Base-by-base conservation (phyloP, 352 stramenopile species). In the Hyaloperonospora arabidopsidis region DNA sequence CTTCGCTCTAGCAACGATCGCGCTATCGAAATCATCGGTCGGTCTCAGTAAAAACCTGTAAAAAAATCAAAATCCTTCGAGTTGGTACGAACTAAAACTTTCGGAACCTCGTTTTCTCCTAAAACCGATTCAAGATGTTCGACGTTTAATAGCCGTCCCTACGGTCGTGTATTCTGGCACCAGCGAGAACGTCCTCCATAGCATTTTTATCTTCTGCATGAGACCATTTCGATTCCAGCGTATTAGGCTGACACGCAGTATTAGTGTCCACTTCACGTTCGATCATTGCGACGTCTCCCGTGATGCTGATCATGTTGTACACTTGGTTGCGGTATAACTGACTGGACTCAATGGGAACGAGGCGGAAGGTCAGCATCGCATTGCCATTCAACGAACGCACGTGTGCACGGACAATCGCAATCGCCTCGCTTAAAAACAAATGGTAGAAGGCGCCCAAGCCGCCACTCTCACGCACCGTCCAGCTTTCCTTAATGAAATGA, bases 261-360 rank as follows among this genome's bases (percentile, higher is more conserved):
- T 68, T 67, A 43, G 59, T 49, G 44, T 79, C 67, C 47, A 46
- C 53, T 39, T 90, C 67, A 21, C 79, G 74, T 54, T 85, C 74
- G 22, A 90, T 77, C 76, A 89, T 89, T 21, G 89, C 83, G 8
- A 82, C 78, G 56, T 93, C 85, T 5, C 86, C 86, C 1, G 82
- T 94, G 60, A 95, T 88, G 52, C 80, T 93, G 46, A 95, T 93
- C 82, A 95, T 93, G 66, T 94, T 94, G 81, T 95, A 95, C 50
- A 93, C 83, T 60, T 93, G 84, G 59, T 95, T 95, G 40, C 85
- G 84, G 45, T 92, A 89, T 25, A 93, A 60, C 41, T 91, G 82
- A 39, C 82, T 93, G 8, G 84, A 93, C 61, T 95, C 84, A 49
- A 92, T 93, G 3, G 86, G 86, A 29, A 90, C 78, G 15, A 95